Conservation (phyloP, 2,329 filamentous ascomycete species). For the Calonectria honghensis region DNA sequence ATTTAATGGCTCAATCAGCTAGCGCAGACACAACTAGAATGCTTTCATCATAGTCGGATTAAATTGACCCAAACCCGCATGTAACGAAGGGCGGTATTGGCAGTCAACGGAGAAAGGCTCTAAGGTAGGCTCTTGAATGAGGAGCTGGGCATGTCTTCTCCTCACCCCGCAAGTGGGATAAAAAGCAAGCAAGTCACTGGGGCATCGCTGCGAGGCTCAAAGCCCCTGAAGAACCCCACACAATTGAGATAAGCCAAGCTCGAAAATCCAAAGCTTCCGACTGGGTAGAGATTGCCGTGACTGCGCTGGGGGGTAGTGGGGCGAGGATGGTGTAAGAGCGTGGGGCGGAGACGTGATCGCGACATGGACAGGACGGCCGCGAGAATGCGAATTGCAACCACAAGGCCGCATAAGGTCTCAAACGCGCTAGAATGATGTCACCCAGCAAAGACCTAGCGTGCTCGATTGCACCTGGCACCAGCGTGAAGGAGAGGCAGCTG, state of each 20-base stretch:
- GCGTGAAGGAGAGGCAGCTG: conserved; percentile 38
- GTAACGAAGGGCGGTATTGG: not conserved
- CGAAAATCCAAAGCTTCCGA: conserved; percentile 23
- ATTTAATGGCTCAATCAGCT: conserved; percentile 14
- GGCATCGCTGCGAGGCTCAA: not conserved
- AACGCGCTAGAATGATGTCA: conserved; percentile 46
- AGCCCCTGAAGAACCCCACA: conserved; percentile 19
- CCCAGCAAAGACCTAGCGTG: conserved; percentile 46
- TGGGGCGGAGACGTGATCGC: conserved; percentile 51
- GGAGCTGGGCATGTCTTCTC: not conserved
- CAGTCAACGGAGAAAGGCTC: not conserved
- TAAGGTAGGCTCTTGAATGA: not conserved
- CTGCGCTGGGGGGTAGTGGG: conserved; percentile 38
- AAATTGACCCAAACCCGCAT: not conserved
- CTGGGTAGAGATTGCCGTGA: conserved; percentile 16
- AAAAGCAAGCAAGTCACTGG: conserved; percentile 7
- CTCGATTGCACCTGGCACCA: conserved; percentile 19
- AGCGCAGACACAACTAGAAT: not conserved
- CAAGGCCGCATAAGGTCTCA: conserved; percentile 24
- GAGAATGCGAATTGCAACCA: conserved; percentile 32
- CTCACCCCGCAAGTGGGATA: conserved; percentile 26
- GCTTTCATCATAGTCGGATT: not conserved
- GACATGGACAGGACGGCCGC: conserved; percentile 39
- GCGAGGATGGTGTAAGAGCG: conserved; percentile 52
- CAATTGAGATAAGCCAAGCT: conserved; percentile 2